phyloP scores from a whole-genome alignment of 164 flowering plant genomes.

The Nymphaea thermarum region DNA sequence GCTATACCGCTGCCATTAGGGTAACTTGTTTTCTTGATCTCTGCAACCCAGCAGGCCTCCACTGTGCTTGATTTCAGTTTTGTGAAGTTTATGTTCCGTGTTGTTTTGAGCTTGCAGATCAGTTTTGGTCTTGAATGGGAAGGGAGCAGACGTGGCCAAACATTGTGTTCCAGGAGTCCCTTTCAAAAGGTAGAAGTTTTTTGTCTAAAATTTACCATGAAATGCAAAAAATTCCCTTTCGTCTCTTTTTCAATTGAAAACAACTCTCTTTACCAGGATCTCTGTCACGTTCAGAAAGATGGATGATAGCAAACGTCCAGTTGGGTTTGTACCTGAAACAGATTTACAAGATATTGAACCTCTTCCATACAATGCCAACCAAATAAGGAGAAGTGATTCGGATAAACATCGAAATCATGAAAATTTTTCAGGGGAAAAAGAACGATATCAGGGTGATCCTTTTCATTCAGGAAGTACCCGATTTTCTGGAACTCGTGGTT shows the following conservation, averaged over 20 bases:
- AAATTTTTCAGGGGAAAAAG: not conserved
- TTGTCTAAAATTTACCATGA: not conserved
- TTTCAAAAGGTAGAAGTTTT: constrained; percentile 44
- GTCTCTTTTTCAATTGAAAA: no score
- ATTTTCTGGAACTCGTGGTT: not conserved
- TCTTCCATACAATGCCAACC: constrained; percentile 30
- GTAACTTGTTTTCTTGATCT: constrained; percentile 21
- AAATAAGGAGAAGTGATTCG: constrained; percentile 4
- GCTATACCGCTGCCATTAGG: constrained; percentile 78
- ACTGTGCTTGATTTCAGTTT: not conserved
- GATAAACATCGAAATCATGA: not conserved
- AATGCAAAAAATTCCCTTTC: no score
- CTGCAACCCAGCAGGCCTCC: not conserved
- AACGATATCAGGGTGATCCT: not conserved
- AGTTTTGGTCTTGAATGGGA: constrained; percentile 82
- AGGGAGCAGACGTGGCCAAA: constrained; percentile 89
- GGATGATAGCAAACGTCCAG: constrained; percentile 65
- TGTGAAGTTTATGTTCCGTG: not conserved
- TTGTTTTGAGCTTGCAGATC: constrained; percentile 32
- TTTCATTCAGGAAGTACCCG: constrained; percentile 1
- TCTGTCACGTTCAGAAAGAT: constrained; percentile 92
- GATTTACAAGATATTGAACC: constrained; percentile 77
- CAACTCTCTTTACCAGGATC: constrained; percentile 33
- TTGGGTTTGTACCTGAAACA: constrained; percentile 46
- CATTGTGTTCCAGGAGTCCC: constrained; percentile 97